Percentiles rank a stretch among this genome's conserved stretches.
Conservation (phyloP, 169 alveolate genomes). For the Plasmodium gaboni region DNA sequence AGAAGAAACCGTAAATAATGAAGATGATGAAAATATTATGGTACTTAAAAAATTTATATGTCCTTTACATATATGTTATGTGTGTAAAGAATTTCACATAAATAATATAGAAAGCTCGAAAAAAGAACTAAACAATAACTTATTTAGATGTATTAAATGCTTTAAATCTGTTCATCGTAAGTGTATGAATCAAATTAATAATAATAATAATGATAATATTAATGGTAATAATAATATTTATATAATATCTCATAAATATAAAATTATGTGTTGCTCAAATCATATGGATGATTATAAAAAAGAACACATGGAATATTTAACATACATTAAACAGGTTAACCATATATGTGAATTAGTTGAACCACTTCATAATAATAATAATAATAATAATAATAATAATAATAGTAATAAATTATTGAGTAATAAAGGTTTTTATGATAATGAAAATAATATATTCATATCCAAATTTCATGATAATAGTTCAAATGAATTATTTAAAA, state of each 20-base stretch:
- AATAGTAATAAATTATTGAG: no score
- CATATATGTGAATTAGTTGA: no score
- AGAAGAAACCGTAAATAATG: neutral
- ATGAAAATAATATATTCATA: no score
- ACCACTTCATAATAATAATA: no score
- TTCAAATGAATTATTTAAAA: no score
- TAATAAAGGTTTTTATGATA: no score
- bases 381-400: no score
- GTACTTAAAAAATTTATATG: slow-evolving; percentile 34
- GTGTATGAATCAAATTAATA: slow-evolving; percentile 24
- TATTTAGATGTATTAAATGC: slow-evolving; percentile 59
- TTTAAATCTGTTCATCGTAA: slow-evolving; percentile 44
- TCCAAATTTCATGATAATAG: no score
- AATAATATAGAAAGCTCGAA: slow-evolving; percentile 18
- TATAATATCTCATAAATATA: slow-evolving; percentile 36
- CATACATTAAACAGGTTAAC: no score
- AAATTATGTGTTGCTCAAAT: slow-evolving; percentile 36
- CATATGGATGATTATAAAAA: slow-evolving; percentile 39
- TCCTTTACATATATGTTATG: slow-evolving; percentile 66
- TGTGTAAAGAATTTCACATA: slow-evolving; percentile 45
- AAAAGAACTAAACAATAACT: slow-evolving; percentile 5
- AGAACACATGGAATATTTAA: slow-evolving; percentile 37
- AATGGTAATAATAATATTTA: slow-evolving; percentile 27
- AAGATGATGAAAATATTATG: neutral
- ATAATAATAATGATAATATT: slow-evolving; percentile 10